These are phyloP conservation scores for Lanzia echinophila DNA, from an alignment of 2,329 filamentous ascomycete genomes.

Conservation along the genomic window DNA sequence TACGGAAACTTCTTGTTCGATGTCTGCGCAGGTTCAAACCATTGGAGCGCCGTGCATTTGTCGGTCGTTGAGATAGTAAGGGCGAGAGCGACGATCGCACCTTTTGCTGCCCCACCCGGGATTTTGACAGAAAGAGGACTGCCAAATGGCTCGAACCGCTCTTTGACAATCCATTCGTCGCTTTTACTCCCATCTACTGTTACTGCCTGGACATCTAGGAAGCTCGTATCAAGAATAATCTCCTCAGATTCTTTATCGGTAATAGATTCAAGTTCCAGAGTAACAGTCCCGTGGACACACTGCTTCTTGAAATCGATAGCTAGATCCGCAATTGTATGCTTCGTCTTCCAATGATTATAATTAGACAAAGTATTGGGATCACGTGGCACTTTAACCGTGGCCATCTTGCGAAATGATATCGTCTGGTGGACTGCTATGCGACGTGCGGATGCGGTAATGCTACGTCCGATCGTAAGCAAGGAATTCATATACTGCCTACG, in stretches of 20 bases:
- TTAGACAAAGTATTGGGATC: slow-evolving; percentile 91
- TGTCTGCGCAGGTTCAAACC: slow-evolving; percentile 89
- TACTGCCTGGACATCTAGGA: slow-evolving; percentile 66
- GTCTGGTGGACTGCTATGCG: slow-evolving; percentile 10
- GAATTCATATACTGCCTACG: slow-evolving; percentile 7
- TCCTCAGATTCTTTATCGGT: slow-evolving; percentile 66
- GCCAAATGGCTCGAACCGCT: slow-evolving; percentile 67
- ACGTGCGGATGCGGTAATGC: slow-evolving; percentile 14
- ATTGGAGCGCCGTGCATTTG: slow-evolving; percentile 87
- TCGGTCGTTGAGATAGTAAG: slow-evolving; percentile 76
- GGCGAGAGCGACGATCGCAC: slow-evolving; percentile 46
- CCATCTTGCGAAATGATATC: slow-evolving; percentile 20
- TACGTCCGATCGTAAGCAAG: slow-evolving; percentile 14
- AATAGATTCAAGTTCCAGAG: slow-evolving; percentile 69
- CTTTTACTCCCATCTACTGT: slow-evolving; percentile 58
- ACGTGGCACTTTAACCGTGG: slow-evolving; percentile 34
- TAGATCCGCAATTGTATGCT: slow-evolving; percentile 75
- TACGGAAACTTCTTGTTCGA: slow-evolving; percentile 94
- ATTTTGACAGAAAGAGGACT: slow-evolving; percentile 61
- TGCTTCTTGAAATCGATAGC: slow-evolving; percentile 78
- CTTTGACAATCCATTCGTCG: slow-evolving; percentile 57
- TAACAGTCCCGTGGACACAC: slow-evolving; percentile 68
- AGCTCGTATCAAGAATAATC: slow-evolving; percentile 84
- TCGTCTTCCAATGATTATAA: slow-evolving; percentile 80
- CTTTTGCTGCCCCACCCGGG: slow-evolving; percentile 47